A percentile compares a stretch with the other conserved stretches of the same genome.
Evolutionary conservation across 306 rosid genomes (phyloP).

Genomic region (Arachis hypogaea): DNA sequence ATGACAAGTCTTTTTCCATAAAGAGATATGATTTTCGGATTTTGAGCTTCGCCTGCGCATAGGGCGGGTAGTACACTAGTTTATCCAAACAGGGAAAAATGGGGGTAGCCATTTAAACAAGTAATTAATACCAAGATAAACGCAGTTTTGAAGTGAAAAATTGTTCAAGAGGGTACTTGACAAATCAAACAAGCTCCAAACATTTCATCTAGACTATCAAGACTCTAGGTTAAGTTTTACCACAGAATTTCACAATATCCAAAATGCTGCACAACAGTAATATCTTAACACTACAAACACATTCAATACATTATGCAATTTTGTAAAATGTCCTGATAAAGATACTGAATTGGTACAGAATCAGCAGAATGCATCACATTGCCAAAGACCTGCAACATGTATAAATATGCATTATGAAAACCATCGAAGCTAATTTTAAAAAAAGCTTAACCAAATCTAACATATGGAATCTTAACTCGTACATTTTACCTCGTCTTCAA

Average conservation of each 20-base stretch:
- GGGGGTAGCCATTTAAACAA: too few relatives aligned
- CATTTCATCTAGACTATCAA: constrained; percentile 14
- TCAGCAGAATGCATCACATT: constrained; percentile 15
- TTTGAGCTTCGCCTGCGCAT: too few relatives aligned
- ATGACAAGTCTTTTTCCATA: too few relatives aligned
- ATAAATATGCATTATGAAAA: constrained; percentile 27
- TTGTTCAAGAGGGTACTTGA: neutral
- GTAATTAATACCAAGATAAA: too few relatives aligned
- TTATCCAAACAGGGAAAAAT: too few relatives aligned
- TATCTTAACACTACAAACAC: constrained; percentile 20
- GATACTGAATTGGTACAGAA: constrained; percentile 35
- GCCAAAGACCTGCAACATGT: constrained; percentile 37
- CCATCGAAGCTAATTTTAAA: constrained; percentile 30
- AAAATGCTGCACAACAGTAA: constrained; percentile 14
- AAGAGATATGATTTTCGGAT: too few relatives aligned
- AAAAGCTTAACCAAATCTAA: neutral
- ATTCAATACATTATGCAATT: constrained; percentile 16
- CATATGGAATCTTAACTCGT: constrained; percentile 5
- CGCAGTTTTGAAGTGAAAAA: too few relatives aligned
- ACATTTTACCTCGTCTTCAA: constrained; percentile 57
- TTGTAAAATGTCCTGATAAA: constrained; percentile 25
- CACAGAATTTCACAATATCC: constrained; percentile 12
- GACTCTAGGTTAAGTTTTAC: neutral
- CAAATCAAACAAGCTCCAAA: constrained; percentile 19
- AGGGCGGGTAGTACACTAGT: too few relatives aligned